These are phyloP conservation scores for Aspergillus awamori DNA, from an alignment of 2,329 filamentous ascomycete species.

Conservation along the genomic window DNA sequence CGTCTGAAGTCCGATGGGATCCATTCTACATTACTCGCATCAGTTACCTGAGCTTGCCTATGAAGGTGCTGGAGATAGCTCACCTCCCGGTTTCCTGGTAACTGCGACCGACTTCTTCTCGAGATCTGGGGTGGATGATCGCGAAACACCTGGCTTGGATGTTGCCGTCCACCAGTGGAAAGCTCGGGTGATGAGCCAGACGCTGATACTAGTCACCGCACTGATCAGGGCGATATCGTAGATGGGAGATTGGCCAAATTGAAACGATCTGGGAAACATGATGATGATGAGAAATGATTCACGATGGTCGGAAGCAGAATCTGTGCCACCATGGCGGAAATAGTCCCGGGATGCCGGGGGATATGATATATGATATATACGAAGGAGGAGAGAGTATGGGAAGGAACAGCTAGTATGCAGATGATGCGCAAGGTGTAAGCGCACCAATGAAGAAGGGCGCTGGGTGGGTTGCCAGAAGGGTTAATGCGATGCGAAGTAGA, in stretches of 20 bases:
- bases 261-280: slow-evolving; percentile 12
- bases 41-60: neutral
- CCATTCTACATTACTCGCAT: slow-evolving; percentile 52
- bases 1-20: slow-evolving; percentile 60
- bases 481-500: slow-evolving; percentile 34
- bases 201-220: slow-evolving; percentile 33
- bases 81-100: slow-evolving; percentile 53
- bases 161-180: slow-evolving; percentile 31
- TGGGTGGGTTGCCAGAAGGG: slow-evolving; percentile 25
- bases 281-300: neutral
- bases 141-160: slow-evolving; percentile 8
- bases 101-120: slow-evolving; percentile 35
- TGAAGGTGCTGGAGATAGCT: neutral
- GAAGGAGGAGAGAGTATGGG: neutral
- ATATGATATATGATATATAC: neutral
- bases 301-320: neutral
- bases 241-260: slow-evolving; percentile 18
- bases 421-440: neutral
- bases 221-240: slow-evolving; percentile 34
- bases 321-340: neutral
- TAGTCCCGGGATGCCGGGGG: neutral
- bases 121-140: slow-evolving; percentile 44
- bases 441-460: neutral
- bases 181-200: slow-evolving; percentile 31
- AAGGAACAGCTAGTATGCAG: neutral